These are phyloP conservation scores for Mucor velutinosus DNA, from an alignment of 371 early-diverging fungal species.

Conservation along the genomic window DNA sequence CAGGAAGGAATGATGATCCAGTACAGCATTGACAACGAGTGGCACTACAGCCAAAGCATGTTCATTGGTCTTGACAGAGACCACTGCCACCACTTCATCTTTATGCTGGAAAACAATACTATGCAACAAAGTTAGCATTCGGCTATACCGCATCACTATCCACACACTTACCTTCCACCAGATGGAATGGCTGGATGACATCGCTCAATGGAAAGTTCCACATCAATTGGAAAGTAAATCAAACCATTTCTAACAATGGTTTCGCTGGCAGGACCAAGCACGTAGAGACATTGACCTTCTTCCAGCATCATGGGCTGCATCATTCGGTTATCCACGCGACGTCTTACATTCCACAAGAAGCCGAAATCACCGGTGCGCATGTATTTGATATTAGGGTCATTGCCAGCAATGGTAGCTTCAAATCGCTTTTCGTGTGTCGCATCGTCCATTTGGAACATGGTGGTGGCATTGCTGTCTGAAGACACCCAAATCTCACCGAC, in stretches of 20 bases:
- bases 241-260: constrained; percentile 74
- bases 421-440: constrained; percentile 29
- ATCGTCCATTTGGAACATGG: constrained; percentile 39
- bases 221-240: constrained; percentile 72
- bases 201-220: constrained; percentile 74
- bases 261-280: constrained; percentile 73
- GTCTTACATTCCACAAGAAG: constrained; percentile 71
- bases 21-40: constrained; percentile 65
- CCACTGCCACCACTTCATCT: constrained; percentile 55
- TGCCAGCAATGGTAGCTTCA: constrained; percentile 60
- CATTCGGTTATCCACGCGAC: constrained; percentile 34
- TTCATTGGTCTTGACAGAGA: constrained; percentile 53
- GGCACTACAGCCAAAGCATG: constrained; percentile 56
- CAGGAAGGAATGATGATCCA: constrained; percentile 76
- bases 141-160: background rate
- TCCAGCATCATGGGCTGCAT: constrained; percentile 46
- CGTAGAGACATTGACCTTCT: constrained; percentile 75
- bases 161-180: constrained; percentile 45
- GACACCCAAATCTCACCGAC: constrained; percentile 91
- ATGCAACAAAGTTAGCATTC: background rate
- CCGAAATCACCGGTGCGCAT: constrained; percentile 86
- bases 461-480: constrained; percentile 63
- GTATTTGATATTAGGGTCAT: constrained; percentile 68
- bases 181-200: constrained; percentile 56
- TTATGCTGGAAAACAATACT: constrained; percentile 58